These are phyloP conservation scores for Amaranthus palmeri DNA, from an alignment of 148 eudicot species.

Conservation along the genomic window DNA sequence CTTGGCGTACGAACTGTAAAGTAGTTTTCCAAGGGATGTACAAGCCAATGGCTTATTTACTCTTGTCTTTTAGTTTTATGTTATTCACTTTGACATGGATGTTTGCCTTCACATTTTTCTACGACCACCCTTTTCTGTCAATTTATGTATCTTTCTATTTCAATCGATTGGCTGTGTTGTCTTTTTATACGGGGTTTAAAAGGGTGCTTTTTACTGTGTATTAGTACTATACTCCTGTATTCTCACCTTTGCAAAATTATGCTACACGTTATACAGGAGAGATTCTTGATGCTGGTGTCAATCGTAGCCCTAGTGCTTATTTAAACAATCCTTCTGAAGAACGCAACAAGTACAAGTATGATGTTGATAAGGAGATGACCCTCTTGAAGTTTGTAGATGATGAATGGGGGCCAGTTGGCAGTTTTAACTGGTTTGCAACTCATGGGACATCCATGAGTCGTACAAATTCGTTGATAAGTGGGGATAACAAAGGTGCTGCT, in stretches of 20 bases:
- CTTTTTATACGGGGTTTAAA: neutral
- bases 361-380: constrained; percentile 90
- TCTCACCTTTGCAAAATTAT: constrained; percentile 4
- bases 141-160: neutral
- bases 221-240: neutral
- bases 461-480: constrained; percentile 81
- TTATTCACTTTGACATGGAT: neutral
- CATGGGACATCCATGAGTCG: constrained; percentile 99
- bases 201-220: neutral
- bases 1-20: too few species aligned
- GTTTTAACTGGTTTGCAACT: constrained; percentile 98
- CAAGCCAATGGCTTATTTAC: too few species aligned
- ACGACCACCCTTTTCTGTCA: neutral
- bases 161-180: neutral
- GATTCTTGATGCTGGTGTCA: constrained; percentile 76
- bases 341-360: constrained; percentile 72
- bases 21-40: too few species aligned
- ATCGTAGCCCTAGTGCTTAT: constrained; percentile 90
- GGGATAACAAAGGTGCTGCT: constrained; percentile 98
- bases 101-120: neutral
- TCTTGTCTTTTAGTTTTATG: neutral
- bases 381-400: constrained; percentile 89
- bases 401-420: constrained; percentile 89
- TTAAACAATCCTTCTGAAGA: constrained; percentile 80
- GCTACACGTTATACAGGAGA: constrained; percentile 51